These are phyloP conservation scores for Mycena crocata DNA, from an alignment of 768 basidiomycete genomes.

Conservation along the genomic window DNA sequence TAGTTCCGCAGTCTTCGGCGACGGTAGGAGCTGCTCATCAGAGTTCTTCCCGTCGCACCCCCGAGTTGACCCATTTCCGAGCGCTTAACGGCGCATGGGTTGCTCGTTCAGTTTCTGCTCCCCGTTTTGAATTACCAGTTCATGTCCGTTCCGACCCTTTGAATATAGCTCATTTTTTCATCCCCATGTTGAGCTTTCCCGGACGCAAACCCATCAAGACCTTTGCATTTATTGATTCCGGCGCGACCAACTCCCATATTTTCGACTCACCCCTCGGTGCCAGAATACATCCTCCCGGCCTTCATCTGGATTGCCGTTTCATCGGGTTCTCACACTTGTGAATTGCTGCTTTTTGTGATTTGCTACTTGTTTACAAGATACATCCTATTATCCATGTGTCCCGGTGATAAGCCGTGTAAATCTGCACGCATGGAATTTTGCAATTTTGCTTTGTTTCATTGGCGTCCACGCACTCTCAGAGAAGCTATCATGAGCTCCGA, in stretches of 20 bases:
- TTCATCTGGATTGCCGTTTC: too few species aligned
- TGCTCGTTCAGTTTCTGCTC: slow-evolving; percentile 17
- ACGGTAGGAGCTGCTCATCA: slow-evolving; percentile 41
- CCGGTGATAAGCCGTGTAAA: too few species aligned
- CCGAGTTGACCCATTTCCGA: slow-evolving; percentile 31
- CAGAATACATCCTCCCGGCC: not conserved
- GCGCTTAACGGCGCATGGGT: slow-evolving; percentile 35
- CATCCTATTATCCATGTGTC: too few species aligned
- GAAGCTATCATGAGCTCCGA: too few species aligned
- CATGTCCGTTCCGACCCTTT: slow-evolving; percentile 34
- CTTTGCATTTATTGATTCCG: slow-evolving; percentile 51
- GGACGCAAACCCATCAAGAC: slow-evolving; percentile 44
- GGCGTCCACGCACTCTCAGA: too few species aligned
- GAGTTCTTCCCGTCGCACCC: slow-evolving; percentile 12
- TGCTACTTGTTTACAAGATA: too few species aligned
- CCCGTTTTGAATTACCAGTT: slow-evolving; percentile 22
- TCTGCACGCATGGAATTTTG: too few species aligned
- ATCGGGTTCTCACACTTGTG: too few species aligned
- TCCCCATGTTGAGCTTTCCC: slow-evolving; percentile 46
- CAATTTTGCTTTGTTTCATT: too few species aligned
- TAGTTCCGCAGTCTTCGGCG: slow-evolving; percentile 45
- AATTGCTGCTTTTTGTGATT: too few species aligned
- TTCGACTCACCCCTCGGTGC: slow-evolving; percentile 35
- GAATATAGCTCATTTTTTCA: slow-evolving; percentile 43
- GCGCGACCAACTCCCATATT: slow-evolving; percentile 50